phyloP scores from a whole-genome alignment of 2,329 filamentous ascomycete genomes.

The Paramyrothecium roridum region DNA sequence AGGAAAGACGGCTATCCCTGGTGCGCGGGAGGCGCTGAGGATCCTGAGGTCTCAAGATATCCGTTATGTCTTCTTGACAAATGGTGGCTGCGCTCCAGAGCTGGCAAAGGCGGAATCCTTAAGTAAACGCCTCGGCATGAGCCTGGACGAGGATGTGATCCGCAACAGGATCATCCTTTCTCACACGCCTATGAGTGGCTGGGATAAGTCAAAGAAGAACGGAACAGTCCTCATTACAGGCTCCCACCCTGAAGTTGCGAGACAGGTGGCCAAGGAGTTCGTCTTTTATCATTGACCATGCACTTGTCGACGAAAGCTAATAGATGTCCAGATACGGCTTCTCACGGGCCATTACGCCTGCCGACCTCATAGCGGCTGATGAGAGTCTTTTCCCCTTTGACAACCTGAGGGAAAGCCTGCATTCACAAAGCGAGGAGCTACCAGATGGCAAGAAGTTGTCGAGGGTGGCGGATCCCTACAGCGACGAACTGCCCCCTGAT shows the following conservation, averaged over 20 bases:
- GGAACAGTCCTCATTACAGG: conserved; percentile 71
- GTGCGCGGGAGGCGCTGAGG: conserved; percentile 69
- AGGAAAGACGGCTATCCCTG: conserved; percentile 73
- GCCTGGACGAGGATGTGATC: conserved; percentile 28
- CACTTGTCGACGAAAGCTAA: conserved; percentile 6
- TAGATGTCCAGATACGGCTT: conserved; percentile 59
- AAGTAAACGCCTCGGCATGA: conserved; percentile 25
- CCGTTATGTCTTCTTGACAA: conserved; percentile 92
- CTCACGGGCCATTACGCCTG: conserved; percentile 77
- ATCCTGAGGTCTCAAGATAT: conserved; percentile 73
- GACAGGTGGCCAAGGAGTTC: conserved; percentile 67
- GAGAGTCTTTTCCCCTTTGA: conserved; percentile 83
- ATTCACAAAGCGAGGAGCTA: conserved; percentile 21
- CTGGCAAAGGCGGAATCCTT: conserved; percentile 30
- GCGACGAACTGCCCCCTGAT: conserved; percentile 29
- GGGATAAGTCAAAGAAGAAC: conserved; percentile 31
- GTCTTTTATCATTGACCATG: conserved; percentile 14
- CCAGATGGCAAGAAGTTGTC: conserved; percentile 30
- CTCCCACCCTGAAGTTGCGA: conserved; percentile 63
- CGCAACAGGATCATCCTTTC: conserved; percentile 61
- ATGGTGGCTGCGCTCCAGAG: conserved; percentile 88
- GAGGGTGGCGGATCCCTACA: conserved; percentile 26
- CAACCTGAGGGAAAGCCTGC: conserved; percentile 24
- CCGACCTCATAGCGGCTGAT: conserved; percentile 73
- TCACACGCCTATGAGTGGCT: conserved; percentile 81